Evolutionary conservation across 2,329 filamentous ascomycete species (phyloP), one percentile per base, ranked within the genome.

Genomic region (Pyrenophora teres): DNA sequence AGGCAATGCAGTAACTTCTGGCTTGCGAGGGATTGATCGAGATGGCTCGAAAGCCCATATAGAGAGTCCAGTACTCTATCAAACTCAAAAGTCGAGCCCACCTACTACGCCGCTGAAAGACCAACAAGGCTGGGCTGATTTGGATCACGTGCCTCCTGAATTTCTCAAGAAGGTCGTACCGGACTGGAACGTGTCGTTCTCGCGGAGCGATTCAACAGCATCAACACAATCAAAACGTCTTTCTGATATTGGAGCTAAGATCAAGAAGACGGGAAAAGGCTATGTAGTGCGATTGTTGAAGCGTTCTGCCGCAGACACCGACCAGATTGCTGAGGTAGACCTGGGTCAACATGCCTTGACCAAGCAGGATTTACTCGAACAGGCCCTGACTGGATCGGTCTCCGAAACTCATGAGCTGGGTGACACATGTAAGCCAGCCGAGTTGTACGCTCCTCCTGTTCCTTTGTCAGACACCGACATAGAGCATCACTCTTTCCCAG

Each of bases 261-360:
- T 71, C 32, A 69, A 69, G 56, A 70, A 68, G 55, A 70, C 63
- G 35, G 66, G 64, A n/a, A 69, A 63, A 25, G 68, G 68, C 0
- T 69, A 70, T 36, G 64, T 71, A 4, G 63, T 71, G 13, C 50
- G 68, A 15, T 54, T 71, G 3, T 45, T 70, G 16, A 69, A 69
- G 33, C 64, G 65, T 2, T 64, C 66, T 3, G 62, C 43, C 16
- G 25, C 59, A 3, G 65, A 69, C 9, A 48, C 50, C 2, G 57
- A 64, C 38, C 63, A 70, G 35, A 62, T 70, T 32, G 65, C 62
- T 3, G 67, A 70, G 39, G 64, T 70, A 0, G 61, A 68, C 16
- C 32, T 70, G 25, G 64, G 62, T 4, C 51, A 59, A 18, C 47
- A 50, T 9, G 3, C 27, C 9, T 30, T 40, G 21, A 40, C 30